Evolutionary conservation across 2,329 filamentous ascomycete species (phyloP).

Genomic region (Helicocarpus griseus): DNA sequence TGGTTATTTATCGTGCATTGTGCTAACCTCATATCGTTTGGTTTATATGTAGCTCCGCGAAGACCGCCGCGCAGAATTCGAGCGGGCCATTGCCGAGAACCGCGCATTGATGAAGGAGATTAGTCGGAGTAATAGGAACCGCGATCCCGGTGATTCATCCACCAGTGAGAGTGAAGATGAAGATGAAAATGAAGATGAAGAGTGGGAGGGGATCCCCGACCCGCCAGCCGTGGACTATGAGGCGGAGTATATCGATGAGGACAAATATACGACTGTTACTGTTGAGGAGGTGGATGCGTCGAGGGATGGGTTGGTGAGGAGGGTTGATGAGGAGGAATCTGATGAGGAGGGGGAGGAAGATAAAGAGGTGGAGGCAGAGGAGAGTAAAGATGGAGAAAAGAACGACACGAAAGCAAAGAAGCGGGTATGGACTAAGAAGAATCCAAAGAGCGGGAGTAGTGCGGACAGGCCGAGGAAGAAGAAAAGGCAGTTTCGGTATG

Average conservation of each 20-base stretch:
- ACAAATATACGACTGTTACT: slow-evolving; percentile 89
- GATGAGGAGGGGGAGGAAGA: slow-evolving; percentile 9
- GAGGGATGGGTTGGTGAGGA: slow-evolving; percentile 59
- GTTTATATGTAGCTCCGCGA: slow-evolving; percentile 59
- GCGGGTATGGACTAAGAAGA: slow-evolving; percentile 43
- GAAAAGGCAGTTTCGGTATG: slow-evolving; percentile 88
- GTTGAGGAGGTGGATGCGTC: slow-evolving; percentile 80
- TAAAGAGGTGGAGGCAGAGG: slow-evolving; percentile 20
- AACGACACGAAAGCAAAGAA: slow-evolving; percentile 24
- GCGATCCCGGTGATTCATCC: no score
- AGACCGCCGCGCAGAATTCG: slow-evolving; percentile 69
- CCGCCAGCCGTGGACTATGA: slow-evolving; percentile 60
- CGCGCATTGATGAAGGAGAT: slow-evolving; percentile 58
- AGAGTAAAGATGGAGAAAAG: slow-evolving; percentile 21
- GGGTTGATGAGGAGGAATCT: slow-evolving; percentile 24
- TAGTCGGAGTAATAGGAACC: no score
- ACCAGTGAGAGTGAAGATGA: slow-evolving; percentile 27
- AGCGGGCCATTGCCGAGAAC: slow-evolving; percentile 70
- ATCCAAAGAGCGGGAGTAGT: slow-evolving; percentile 18
- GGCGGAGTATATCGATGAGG: slow-evolving; percentile 93
- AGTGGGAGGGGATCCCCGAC: slow-evolving; percentile 56
- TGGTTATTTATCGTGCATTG: not conserved
- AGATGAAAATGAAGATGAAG: slow-evolving; percentile 37
- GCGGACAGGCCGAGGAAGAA: slow-evolving; percentile 47
- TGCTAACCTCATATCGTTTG: slow-evolving; percentile 7